Evolutionary conservation across 129 eudicot species (phyloP).

Genomic region (Ambrosia artemisiifolia): DNA sequence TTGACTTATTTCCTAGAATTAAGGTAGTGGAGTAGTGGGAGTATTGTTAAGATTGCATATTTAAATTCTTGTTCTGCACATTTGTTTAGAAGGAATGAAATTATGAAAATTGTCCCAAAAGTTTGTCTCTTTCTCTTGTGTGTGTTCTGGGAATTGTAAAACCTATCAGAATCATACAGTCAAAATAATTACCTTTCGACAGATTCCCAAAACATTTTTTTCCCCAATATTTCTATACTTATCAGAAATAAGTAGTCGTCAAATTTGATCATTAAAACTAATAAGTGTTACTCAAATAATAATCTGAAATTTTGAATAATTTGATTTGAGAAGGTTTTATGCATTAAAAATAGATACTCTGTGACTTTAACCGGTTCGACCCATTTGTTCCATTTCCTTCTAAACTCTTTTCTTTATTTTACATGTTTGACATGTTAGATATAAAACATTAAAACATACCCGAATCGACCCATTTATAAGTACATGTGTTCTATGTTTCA

Average conservation of each 20-base stretch:
- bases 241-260: neutral
- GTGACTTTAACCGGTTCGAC: neutral
- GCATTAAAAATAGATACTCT: neutral
- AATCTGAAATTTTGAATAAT: neutral
- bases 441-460: neutral
- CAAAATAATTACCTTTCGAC: too few relatives aligned
- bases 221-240: too few relatives aligned
- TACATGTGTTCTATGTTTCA: neutral
- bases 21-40: too few relatives aligned
- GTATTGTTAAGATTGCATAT: too few relatives aligned
- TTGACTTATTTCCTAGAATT: too few relatives aligned
- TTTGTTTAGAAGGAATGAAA: too few relatives aligned
- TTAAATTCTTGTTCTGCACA: too few relatives aligned
- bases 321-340: neutral
- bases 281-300: neutral
- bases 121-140: too few relatives aligned
- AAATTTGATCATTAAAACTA: neutral
- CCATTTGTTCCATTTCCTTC: neutral
- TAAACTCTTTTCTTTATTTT: neutral
- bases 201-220: too few relatives aligned
- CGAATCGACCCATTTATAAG: neutral
- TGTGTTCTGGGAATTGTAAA: too few relatives aligned
- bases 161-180: too few relatives aligned
- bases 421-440: neutral
- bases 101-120: too few relatives aligned